A percentile compares a stretch with the other conserved stretches of the same genome.
Evolutionary conservation across 192 early-diverging fungal genomes (phyloP).

Genomic region (Obelidium mucronatum): DNA sequence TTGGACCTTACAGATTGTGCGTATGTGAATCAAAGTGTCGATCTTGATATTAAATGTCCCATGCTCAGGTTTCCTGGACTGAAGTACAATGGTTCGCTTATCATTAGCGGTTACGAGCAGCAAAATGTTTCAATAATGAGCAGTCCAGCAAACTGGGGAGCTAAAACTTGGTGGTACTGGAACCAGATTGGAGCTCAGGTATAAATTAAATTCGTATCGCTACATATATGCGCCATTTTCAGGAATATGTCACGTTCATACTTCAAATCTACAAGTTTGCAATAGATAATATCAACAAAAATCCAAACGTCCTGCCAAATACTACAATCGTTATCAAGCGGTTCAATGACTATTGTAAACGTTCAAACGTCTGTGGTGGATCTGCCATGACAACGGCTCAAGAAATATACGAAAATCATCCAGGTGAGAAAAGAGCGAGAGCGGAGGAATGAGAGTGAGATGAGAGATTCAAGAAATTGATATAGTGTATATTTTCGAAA

Average conservation of each 20-base stretch:
- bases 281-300: not conserved
- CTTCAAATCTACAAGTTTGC: not conserved
- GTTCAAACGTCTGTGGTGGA: not conserved
- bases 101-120: not conserved
- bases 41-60: not conserved
- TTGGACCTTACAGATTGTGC: conserved; percentile 8
- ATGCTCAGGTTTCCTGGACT: not conserved
- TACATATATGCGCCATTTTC: too few species aligned
- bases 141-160: not conserved
- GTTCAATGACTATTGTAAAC: not conserved
- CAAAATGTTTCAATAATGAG: not conserved
- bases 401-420: not conserved
- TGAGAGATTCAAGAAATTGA: not conserved
- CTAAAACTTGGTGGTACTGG: conserved; percentile 3
- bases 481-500: not conserved
- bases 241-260: too few species aligned
- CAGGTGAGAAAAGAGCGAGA: not conserved
- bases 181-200: not conserved
- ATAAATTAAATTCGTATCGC: not conserved
- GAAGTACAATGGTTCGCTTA: not conserved
- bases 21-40: not conserved
- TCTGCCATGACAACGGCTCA: not conserved
- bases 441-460: too few species aligned
- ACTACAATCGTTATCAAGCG: conserved; percentile 22
- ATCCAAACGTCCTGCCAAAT: conserved; percentile 7